These are phyloP conservation scores for Austroboletus eburneus DNA, from an alignment of 768 basidiomycete species.

Conservation along the genomic window DNA sequence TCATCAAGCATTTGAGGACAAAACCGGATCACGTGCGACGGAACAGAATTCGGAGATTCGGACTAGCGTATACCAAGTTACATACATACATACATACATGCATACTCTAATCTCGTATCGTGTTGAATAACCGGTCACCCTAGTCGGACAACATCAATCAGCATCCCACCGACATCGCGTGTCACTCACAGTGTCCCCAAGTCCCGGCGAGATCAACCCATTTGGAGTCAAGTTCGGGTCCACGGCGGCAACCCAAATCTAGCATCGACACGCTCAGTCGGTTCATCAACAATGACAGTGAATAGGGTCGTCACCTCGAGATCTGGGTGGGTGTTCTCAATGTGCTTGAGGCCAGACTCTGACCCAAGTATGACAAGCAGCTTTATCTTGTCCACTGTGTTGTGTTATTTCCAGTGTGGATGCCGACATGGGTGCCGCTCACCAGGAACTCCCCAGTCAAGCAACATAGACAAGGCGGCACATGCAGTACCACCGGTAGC, in stretches of 20 bases:
- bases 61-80: too few relatives aligned
- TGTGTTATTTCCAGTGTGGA: not conserved
- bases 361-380: constrained; percentile 81
- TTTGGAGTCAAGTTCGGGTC: constrained; percentile 67
- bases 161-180: not conserved
- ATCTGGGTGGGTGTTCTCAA: constrained; percentile 66
- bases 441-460: constrained; percentile 80
- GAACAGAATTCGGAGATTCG: too few relatives aligned
- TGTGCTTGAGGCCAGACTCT: constrained; percentile 61
- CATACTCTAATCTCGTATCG: constrained; percentile 38
- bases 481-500: constrained; percentile 92
- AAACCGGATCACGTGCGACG: constrained; percentile 29
- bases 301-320: constrained; percentile 55
- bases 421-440: constrained; percentile 15
- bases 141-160: constrained; percentile 27
- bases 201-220: constrained; percentile 84
- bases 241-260: constrained; percentile 88
- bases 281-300: not conserved
- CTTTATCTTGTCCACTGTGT: constrained; percentile 65
- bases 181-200: constrained; percentile 79
- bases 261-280: constrained; percentile 1
- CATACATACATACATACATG: too few relatives aligned
- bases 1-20: too few relatives aligned
- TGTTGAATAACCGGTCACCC: constrained; percentile 87
- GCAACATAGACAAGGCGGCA: constrained; percentile 83